Base-by-base conservation (phyloP, 2,329 filamentous ascomycete genomes). In the Talaromyces pinophilus region DNA sequence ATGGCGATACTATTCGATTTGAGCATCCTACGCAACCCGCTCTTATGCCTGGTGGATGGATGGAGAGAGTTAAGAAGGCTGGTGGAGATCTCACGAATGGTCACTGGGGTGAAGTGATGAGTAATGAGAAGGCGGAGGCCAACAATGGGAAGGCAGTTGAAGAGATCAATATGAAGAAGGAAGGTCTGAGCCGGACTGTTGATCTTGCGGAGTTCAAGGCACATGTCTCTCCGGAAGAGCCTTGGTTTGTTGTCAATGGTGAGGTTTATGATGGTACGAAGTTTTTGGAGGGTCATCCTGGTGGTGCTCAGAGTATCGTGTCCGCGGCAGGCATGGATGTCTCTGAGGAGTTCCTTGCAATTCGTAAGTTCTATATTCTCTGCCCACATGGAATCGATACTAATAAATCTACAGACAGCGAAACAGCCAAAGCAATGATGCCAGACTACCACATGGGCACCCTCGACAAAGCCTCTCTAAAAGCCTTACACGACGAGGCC, bases 351-450 rank as follows among this genome's bases (percentile, higher is more conserved):
- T 97, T 97, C 76, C 86, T 96, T 80, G 90, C 91, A 15, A 97
- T 97, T 72, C 93, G 92, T 94, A 83, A 84, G 91, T 54, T 22
- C 11, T 2, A 2, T 8, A 22, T 22, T 19, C 25, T 2, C 2
- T 11, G 15, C 28, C 1, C 11, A 7, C n/a, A 6, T 59, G 28
- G 6, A 7, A 25, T 7, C 8, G 28, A 38, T n/a, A 10, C 61
- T 64, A 11, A 67, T 19, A 38, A 44, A 4, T 4, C 13, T 35
- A n/a, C 73, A 94, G 92, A 97, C 76, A 93, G 90, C 75, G 93
- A 97, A 80, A 96, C 91, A 17, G 93, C 93, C 40, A 97, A 96
- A 80, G 85, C 84, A 19, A 96, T 96, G 92, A 93, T 97, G 90
- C 85, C 86, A 11, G 79, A 85, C 54, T 96, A 96, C 74, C 93